Evolutionary conservation across 1,139 yeast species (phyloP).

Genomic region (Wickerhamiella pararugosa): DNA sequence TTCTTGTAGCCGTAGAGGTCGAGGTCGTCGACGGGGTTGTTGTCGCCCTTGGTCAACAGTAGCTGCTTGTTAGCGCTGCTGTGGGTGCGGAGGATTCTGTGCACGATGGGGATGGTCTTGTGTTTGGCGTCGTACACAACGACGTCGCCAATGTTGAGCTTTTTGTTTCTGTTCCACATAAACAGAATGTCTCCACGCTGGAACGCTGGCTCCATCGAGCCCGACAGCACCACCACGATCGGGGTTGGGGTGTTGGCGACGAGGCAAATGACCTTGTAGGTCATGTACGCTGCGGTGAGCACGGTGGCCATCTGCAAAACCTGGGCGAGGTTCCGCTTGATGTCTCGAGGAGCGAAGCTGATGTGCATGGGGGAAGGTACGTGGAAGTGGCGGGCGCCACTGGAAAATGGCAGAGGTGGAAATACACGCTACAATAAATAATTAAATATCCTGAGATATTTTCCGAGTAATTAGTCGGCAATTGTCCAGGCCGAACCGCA

Average conservation of each 20-base stretch:
- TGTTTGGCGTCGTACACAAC: constrained; percentile 86
- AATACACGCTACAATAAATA: background rate
- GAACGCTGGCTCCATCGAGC: constrained; percentile 99
- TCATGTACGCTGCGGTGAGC: constrained; percentile 76
- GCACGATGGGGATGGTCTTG: constrained; percentile 85
- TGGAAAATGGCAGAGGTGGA: too few species aligned
- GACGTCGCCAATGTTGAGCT: constrained; percentile 74
- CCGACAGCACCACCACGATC: constrained; percentile 88
- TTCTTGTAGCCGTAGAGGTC: constrained; percentile 69
- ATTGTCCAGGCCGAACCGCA: constrained; percentile 23
- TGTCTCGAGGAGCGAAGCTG: constrained; percentile 12
- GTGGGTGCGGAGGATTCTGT: constrained; percentile 80
- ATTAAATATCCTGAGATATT: constrained; percentile 2
- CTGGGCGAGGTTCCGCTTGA: constrained; percentile 30
- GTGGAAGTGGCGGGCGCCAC: too few species aligned
- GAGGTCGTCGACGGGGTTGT: constrained; percentile 83
- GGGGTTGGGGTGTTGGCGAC: constrained; percentile 82
- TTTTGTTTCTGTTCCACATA: constrained; percentile 68
- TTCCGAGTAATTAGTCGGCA: constrained; percentile 8
- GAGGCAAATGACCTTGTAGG: constrained; percentile 75
- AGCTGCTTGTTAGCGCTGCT: constrained; percentile 40
- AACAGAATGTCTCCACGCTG: constrained; percentile 92
- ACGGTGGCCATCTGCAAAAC: constrained; percentile 61
- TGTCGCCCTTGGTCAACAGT: constrained; percentile 89
- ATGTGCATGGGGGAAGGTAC: background rate